Evolutionary conservation across 495 filamentous ascomycete species (phyloP), one percentile per base, ranked within the genome.

Genomic region (Cairneyella variabilis): DNA sequence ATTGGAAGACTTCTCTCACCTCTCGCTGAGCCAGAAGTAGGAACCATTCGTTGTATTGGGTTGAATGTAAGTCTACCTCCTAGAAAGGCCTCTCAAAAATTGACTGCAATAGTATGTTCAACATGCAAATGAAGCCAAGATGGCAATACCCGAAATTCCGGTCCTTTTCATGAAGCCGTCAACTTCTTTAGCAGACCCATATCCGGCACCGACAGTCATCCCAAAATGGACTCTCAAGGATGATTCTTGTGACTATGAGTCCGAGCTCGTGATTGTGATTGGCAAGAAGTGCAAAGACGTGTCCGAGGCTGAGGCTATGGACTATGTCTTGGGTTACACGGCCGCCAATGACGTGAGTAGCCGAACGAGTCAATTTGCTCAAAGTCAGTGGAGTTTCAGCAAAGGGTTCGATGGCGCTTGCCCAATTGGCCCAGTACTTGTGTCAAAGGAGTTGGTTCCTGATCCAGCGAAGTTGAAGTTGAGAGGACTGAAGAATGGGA

Each of bases 1-100:
- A 76, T 83, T 57, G 66, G 61, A 34, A 76, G 69, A 0, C 64
- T 84, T n/a, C 70, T 84, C 14, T 80, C 80, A 0, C 80, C 81
- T 6, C 49, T 83, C 23, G 66, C 77, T 1, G 64, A 72, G 49
- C 57, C 49, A 10, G 71, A 76, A 57, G 69, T 71, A n/a, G 71
- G 69, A 7, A 71, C 68, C 7, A 73, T 76, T 30, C 62, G 70
- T 10, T 74, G 73, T 55, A 75, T 74, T 44, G 67, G 73, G 2
- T 54, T 76, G 36, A 74, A 75, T 49, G 79, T 80, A 46, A 54
- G 60, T 62, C 8, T 39, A 26, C 12, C 27, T n/a, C 21, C 16
- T n/a, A 18, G 3, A 22, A 17, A 20, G 1, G 1, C 41, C 12
- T 20, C 49, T 38, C 32, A 26, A 27, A 8, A 39, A 44, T 49